Base-by-base conservation (phyloP, 495 filamentous ascomycete genomes). In the Neurospora tetraspora region DNA sequence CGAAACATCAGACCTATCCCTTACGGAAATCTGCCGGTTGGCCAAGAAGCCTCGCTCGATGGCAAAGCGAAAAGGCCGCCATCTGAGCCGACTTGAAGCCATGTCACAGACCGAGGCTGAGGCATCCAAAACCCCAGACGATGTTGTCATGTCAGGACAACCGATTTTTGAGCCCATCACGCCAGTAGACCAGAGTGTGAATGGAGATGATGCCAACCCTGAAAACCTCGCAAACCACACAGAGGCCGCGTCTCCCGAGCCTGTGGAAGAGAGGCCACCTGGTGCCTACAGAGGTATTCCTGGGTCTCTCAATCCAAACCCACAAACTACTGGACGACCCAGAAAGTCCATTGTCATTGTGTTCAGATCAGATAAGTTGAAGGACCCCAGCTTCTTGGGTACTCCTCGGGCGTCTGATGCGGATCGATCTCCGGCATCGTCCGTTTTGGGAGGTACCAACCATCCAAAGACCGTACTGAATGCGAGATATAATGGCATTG, bases 271-370 rank as follows among this genome's bases (percentile, higher is more conserved):
- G 6, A 74, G 31, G 7, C 71, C 70, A 8, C 72, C 75, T 1
- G 69, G 70, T 10, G 78, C 65, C 18, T 76, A 72, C 39, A 70
- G 74, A 45, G 77, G 76, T n/a, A 69, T 39, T 6, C 74, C 77
- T 34, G 71, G 75, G 9, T 79, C 78, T 14, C 59, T 78, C 8
- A 71, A 78, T 39, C 78, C 77, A 9, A 61, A 39, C 9, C 70
- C 43, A 7, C 71, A 61, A 18, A 71, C 39, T 39, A 37, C 37
- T 34, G 72, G 75, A 31, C 59, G 69, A 14, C 73, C 71, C 34
- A 78, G 53, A 39, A 77, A 77, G 65, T 82, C 82, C n/a, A 39
- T 80, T 2, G 81, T 84, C 20, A 71, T 83, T 3, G 77, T 79
- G 42, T 79, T 84, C 39, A 78, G 75, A 61, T 73, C 72, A 1